Evolutionary conservation across 2,329 filamentous ascomycete genomes (phyloP).

Genomic region (Corinectria fuckeliana): DNA sequence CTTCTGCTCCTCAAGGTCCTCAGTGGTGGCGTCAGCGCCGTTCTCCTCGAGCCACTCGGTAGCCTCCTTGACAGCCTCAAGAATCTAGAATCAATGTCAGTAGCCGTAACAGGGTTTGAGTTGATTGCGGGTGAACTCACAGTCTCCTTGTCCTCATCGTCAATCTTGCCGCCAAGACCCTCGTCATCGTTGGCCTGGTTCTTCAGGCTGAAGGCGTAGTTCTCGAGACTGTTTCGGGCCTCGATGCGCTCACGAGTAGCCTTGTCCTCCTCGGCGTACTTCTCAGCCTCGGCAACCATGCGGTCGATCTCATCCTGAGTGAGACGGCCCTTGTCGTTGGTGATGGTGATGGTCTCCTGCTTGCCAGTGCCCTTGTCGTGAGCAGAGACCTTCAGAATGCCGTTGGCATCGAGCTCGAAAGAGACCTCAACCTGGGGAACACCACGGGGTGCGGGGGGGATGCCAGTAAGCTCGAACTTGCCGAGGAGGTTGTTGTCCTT

Average conservation of each 20-base stretch:
- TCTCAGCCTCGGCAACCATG: constrained; percentile 98
- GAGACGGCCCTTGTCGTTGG: constrained; percentile 98
- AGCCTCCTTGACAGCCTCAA: constrained; percentile 96
- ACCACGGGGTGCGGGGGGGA: constrained; percentile 92
- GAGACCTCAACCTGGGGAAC: constrained; percentile 98
- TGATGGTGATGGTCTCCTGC: constrained; percentile 97
- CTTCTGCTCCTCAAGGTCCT: constrained; percentile 99
- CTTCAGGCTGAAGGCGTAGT: constrained; percentile 99
- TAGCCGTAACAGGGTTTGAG: neutral
- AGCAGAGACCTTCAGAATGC: constrained; percentile 95
- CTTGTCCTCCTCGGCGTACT: constrained; percentile 99
- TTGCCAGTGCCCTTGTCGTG: constrained; percentile 99
- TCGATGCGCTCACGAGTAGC: constrained; percentile 96
- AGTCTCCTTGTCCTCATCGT: constrained; percentile 97
- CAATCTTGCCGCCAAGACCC: constrained; percentile 97
- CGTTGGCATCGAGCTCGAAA: constrained; percentile 97
- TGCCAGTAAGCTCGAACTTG: constrained; percentile 97
- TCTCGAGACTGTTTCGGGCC: constrained; percentile 95
- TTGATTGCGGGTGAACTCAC: constrained; percentile 56
- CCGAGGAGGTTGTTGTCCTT: constrained; percentile 98
- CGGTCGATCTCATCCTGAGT: constrained; percentile 97
- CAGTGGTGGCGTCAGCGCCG: constrained; percentile 79
- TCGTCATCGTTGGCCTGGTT: constrained; percentile 98
- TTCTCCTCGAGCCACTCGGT: constrained; percentile 98
- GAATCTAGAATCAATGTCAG: constrained; percentile 64